Evolutionary conservation across 345 rosid species (phyloP), one percentile per base, ranked within the genome.

Genomic region (Leavenworthia alabamica): DNA sequence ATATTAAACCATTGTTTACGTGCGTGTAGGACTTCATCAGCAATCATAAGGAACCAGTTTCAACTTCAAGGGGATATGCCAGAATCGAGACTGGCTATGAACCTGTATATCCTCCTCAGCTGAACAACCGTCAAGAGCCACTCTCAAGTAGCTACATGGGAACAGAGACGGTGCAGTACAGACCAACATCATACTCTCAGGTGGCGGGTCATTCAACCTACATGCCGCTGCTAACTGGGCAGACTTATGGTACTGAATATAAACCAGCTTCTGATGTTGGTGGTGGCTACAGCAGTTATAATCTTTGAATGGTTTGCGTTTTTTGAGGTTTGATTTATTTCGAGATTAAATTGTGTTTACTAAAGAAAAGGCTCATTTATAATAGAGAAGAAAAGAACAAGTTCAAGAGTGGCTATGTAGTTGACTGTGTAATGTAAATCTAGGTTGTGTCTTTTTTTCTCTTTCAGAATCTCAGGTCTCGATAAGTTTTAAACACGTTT

Each of bases 21-120:
- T 41, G 23, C 6, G 3, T 41, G 45, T 26, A 67, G 77, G 77
- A 73, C 14, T 73, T 67, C 65, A 62, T 73, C 43, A 67, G 61
- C 69, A 67, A 62, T 61, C 77, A 73, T 60, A 73, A 73, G 53
- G 69, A 67, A 39, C 77, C 73, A 27, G 62, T n/a, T 32, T 26
- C 66, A 33, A 66, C 60, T 33, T 43, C 65, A 50, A 60, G 65
- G 27, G 68, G 50, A 42, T 67, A 61, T 55, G 28, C 12, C 10
- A 67, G 72, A 49, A 48, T 29, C 3, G 77, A 73, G 48, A 8
- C 55, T 56, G 69, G 67, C 20, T 73, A 67, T 35, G 60, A 56
- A 23, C 73, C 77, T 26, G 46, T 65, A 32, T 73, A 73, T 26
- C 75, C 61, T 57, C 51, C 72, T 72, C 77, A 73, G 65, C 47